Conservation (phyloP, 2,329 filamentous ascomycete genomes). For the Alternaria triticina region DNA sequence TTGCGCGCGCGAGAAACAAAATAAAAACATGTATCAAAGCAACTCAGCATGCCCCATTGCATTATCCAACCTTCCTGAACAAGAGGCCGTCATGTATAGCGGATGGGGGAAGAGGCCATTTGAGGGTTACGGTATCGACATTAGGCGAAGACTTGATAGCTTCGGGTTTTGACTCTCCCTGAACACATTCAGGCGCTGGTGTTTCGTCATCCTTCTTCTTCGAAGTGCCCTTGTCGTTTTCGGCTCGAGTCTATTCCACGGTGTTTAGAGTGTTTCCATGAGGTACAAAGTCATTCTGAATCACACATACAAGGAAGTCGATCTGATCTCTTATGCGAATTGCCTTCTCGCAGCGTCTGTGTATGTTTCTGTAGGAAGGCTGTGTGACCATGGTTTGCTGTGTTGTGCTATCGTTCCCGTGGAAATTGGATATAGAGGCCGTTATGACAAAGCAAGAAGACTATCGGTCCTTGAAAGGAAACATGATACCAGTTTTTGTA, state of each 20-base stretch:
- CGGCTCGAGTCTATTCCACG: not conserved
- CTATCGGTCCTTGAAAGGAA: not conserved
- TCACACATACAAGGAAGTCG: not conserved
- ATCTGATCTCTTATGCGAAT: not conserved
- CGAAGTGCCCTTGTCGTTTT: not conserved
- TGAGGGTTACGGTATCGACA: not conserved
- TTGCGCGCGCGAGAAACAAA: not conserved
- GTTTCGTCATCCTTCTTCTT: not conserved
- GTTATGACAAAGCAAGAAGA: not conserved
- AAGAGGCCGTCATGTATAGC: slow-evolving; percentile 12
- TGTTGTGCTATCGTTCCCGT: not conserved
- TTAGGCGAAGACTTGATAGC: not conserved
- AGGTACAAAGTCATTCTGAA: not conserved
- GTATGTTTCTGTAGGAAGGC: not conserved
- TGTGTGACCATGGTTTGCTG: not conserved
- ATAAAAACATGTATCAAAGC: not conserved
- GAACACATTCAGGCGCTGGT: not conserved
- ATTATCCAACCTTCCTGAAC: slow-evolving; percentile 9
- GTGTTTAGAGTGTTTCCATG: not conserved
- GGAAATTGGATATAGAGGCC: not conserved
- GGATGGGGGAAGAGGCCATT: slow-evolving; percentile 6
- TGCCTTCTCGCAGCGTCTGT: not conserved
- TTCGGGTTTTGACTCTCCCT: not conserved
- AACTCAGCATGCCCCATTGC: not conserved
- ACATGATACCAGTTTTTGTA: not conserved